phyloP scores from a whole-genome alignment of 345 rosid genomes.

The Eucalyptus polyanthemos region DNA sequence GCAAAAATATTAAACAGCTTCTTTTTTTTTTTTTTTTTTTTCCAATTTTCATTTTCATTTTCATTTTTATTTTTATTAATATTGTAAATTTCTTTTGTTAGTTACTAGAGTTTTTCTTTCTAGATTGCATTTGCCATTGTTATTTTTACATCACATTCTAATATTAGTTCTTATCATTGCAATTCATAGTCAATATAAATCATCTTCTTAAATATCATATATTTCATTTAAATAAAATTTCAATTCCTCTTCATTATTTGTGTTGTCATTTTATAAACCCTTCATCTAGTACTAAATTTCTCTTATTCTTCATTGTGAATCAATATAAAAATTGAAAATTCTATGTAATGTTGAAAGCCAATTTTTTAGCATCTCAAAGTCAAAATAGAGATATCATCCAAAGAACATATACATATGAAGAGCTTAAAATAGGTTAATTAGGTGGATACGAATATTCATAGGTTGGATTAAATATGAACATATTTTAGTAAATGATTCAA shows the following conservation, averaged over 20 bases:
- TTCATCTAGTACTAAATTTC: accelerated
- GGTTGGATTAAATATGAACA: neutral
- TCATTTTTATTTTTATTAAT: too few relatives aligned
- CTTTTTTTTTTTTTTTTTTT: too few relatives aligned
- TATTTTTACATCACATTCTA: neutral
- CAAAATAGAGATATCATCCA: neutral
- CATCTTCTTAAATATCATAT: neutral
- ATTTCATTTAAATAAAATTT: neutral
- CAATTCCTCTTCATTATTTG: neutral
- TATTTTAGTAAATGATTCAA: too few relatives aligned
- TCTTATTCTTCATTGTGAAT: neutral
- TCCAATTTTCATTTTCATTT: too few relatives aligned
- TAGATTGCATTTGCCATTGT: neutral
- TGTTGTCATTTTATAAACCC: neutral
- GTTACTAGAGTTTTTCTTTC: too few relatives aligned
- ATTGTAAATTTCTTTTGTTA: too few relatives aligned
- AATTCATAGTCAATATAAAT: neutral
- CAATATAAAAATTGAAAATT: neutral
- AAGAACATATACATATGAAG: neutral
- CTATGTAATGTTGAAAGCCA: neutral
- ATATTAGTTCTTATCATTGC: neutral
- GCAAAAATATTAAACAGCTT: too few relatives aligned
- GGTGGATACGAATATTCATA: neutral
- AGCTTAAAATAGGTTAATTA: neutral
- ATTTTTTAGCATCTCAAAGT: neutral